phyloP scores from a whole-genome alignment of 345 rosid species.

The Sonneratia caseolaris region DNA sequence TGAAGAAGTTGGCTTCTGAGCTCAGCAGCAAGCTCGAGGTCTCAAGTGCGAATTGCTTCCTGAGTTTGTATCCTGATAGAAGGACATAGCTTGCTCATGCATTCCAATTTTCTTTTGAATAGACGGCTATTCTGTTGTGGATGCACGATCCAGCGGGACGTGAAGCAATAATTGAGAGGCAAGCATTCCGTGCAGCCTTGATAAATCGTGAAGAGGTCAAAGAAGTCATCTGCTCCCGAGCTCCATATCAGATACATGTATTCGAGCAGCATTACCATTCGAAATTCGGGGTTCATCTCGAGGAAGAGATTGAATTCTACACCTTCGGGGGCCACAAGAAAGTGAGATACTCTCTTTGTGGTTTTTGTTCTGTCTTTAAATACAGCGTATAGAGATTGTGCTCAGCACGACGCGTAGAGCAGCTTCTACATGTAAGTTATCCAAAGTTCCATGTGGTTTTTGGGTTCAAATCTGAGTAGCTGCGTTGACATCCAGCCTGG shows the following conservation, averaged over 20 bases:
- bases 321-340: slow-evolving; percentile 43
- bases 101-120: slow-evolving; percentile 6
- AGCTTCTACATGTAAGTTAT: not conserved
- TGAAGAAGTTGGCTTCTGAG: slow-evolving; percentile 43
- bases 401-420: not conserved
- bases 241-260: slow-evolving; percentile 50
- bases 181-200: slow-evolving; percentile 12
- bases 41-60: not conserved
- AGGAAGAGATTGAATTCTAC: slow-evolving; percentile 30
- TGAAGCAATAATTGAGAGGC: slow-evolving; percentile 41
- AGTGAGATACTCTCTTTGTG: slow-evolving; percentile 19
- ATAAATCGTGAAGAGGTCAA: slow-evolving; percentile 20
- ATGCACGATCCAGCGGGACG: slow-evolving; percentile 55
- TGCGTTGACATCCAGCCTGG: not conserved
- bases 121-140: slow-evolving; percentile 60
- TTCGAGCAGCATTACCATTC: slow-evolving; percentile 45
- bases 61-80: too few species aligned
- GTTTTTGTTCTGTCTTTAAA: not conserved
- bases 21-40: slow-evolving; percentile 58
- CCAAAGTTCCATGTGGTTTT: not conserved
- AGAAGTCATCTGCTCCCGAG: slow-evolving; percentile 58
- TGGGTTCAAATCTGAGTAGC: not conserved
- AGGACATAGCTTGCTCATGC: not conserved
- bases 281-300: slow-evolving; percentile 33
- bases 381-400: too few species aligned